Conservation (phyloP, 78 protist genomes). For the Dictyostelium firmibasis region DNA sequence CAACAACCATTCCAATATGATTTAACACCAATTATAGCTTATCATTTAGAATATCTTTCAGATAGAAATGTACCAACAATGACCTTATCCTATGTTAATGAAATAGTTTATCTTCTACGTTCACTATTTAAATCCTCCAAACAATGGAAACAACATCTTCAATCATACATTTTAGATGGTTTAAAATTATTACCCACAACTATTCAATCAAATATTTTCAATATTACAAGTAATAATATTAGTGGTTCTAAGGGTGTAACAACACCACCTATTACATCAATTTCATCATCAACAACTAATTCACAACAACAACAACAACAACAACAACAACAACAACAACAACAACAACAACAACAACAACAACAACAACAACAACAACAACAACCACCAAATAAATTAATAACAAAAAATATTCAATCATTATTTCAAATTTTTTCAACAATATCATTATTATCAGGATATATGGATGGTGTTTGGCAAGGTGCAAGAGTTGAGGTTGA, state of each 20-base stretch:
- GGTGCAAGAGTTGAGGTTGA: slow-evolving; percentile 76
- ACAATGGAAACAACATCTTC: slow-evolving; percentile 39
- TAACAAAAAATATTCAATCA: slow-evolving; percentile 20
- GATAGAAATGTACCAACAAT: slow-evolving; percentile 27
- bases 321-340: background rate
- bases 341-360: background rate
- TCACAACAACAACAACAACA: background rate
- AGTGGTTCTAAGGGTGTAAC: background rate
- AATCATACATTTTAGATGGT: slow-evolving; percentile 39
- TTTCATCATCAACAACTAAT: background rate
- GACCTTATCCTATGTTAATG: slow-evolving; percentile 56
- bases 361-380: background rate
- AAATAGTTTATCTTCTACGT: slow-evolving; percentile 58
- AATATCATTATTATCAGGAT: slow-evolving; percentile 47
- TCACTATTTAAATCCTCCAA: slow-evolving; percentile 16
- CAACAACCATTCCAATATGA: slow-evolving; percentile 74
- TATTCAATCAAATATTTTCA: slow-evolving; percentile 9
- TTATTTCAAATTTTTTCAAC: slow-evolving; percentile 44
- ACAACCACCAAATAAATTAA: background rate
- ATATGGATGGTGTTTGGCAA: slow-evolving; percentile 57
- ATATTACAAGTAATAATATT: background rate
- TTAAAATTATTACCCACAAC: slow-evolving; percentile 47
- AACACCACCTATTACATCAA: background rate
- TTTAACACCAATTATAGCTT: slow-evolving; percentile 4
- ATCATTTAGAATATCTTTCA: slow-evolving; percentile 42